Base-by-base conservation (phyloP, 129 eudicot species). In the Artemisia argyi region DNA sequence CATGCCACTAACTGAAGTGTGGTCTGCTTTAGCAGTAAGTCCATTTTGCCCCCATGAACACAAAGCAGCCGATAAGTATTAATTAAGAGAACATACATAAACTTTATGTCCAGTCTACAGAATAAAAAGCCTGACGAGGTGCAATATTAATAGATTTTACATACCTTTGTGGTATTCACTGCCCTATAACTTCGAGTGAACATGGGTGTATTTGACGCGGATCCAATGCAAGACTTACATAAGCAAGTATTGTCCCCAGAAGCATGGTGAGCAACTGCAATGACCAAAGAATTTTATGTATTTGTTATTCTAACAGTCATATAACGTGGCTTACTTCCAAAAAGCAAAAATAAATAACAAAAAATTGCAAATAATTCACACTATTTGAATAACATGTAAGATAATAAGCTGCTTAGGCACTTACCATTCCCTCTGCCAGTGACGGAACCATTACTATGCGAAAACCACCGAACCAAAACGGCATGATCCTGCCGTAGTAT, bases 391-490 rank as follows among this genome's bases (percentile, higher is more conserved):
- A 22, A 11, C 39, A 62, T 39, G 61, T 73, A 18, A 11, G 52
- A 50, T 52, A 62, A 26, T 11, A 69, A 52, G 62, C 59, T 52
- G 60, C n/a, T 32, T 39, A 46, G 48, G 44, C 30, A 83, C 89
- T 83, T 79, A 86, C 96, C 82, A 74, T 89, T 81, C 73, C 78
- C 80, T 49, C 42, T 83, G 54, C 78, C 79, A 48, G 70, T 53
- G 12, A 76, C 30, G 55, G 83, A 75, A 61, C 76, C 71, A 42
- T 84, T 63, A 74, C 75, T 46, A 28, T 68, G 84, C n/a, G 83
- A 39, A 89, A 89, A 80, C 79, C 87, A 86, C 59, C 92, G 88
- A 19, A 73, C 83, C 78, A 85, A 24, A 73, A 69, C 44, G 11
- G 79, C 86, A 73, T 75, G 83, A 73, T 83, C 91, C 81, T 83